phyloP scores from a whole-genome alignment of 2,329 filamentous ascomycete genomes.

The Penicillium sumatraense region DNA sequence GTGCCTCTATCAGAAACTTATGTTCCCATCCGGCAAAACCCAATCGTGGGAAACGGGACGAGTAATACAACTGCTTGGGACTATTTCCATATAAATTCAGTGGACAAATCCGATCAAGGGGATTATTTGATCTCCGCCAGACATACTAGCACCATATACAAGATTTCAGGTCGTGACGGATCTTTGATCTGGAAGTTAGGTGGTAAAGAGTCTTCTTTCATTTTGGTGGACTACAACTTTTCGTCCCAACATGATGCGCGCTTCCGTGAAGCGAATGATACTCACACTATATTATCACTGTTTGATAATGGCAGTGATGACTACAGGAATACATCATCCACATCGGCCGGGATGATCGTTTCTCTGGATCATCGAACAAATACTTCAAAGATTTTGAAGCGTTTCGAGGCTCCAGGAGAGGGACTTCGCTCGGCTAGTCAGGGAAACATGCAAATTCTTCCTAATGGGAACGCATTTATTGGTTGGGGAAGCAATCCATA shows the following conservation, averaged over 20 bases:
- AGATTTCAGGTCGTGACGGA: slow-evolving; percentile 31
- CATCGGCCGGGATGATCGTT: slow-evolving; percentile 35
- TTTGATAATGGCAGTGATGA: slow-evolving; percentile 42
- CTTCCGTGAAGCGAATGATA: too few relatives aligned
- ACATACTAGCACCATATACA: slow-evolving; percentile 33
- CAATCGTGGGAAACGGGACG: too few relatives aligned
- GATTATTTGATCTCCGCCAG: slow-evolving; percentile 34
- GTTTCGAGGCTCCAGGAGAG: slow-evolving; percentile 21
- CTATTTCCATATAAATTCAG: slow-evolving; percentile 34
- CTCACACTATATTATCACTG: slow-evolving; percentile 16
- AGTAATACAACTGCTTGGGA: too few relatives aligned
- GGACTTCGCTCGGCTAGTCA: slow-evolving; percentile 24
- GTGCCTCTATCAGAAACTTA: too few relatives aligned
- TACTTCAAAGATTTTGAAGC: slow-evolving; percentile 4
- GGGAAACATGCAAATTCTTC: slow-evolving; percentile 34
- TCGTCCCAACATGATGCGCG: slow-evolving; percentile 31
- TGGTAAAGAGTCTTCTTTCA: slow-evolving; percentile 22
- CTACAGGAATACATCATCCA: slow-evolving; percentile 16
- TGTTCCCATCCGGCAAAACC: not conserved
- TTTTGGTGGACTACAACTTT: slow-evolving; percentile 41
- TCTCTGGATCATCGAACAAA: slow-evolving; percentile 11
- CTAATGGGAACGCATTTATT: slow-evolving; percentile 31
- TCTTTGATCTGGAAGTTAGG: slow-evolving; percentile 34
- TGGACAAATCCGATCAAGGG: slow-evolving; percentile 23
- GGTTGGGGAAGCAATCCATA: slow-evolving; percentile 34